Conservation (phyloP, 2,329 filamentous ascomycete genomes). For the Hirsutella thompsonii region DNA sequence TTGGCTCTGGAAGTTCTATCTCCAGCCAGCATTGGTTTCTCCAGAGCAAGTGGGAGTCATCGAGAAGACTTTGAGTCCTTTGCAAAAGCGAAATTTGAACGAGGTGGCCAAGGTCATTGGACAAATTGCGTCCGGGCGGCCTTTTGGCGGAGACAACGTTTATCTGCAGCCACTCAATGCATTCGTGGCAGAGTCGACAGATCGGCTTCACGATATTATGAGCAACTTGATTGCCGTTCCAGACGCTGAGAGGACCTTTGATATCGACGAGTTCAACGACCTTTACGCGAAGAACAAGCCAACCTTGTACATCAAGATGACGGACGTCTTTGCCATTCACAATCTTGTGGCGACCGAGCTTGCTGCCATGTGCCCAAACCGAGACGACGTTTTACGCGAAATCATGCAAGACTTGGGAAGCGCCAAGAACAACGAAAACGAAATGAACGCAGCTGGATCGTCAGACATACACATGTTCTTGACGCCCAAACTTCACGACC, state of each 20-base stretch:
- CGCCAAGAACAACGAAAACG: constrained; percentile 90
- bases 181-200: constrained; percentile 76
- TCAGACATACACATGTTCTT: constrained; percentile 85
- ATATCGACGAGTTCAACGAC: constrained; percentile 98
- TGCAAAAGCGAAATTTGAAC: constrained; percentile 83
- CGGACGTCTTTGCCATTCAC: constrained; percentile 94
- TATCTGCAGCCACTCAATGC: constrained; percentile 92
- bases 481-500: constrained; percentile 77
- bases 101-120: constrained; percentile 87
- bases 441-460: constrained; percentile 76
- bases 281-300: constrained; percentile 93
- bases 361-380: constrained; percentile 58
- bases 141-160: constrained; percentile 89
- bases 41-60: constrained; percentile 90
- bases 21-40: constrained; percentile 77
- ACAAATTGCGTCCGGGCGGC: constrained; percentile 75
- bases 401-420: constrained; percentile 89
- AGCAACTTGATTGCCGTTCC: constrained; percentile 68
- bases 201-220: constrained; percentile 65
- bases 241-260: constrained; percentile 82
- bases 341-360: constrained; percentile 74
- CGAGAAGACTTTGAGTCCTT: constrained; percentile 74
- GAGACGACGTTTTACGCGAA: constrained; percentile 82
- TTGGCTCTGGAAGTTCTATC: constrained; percentile 91
- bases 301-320: constrained; percentile 98